Conservation (phyloP, 2,329 filamentous ascomycete genomes). For the Cladosporium colombiae region DNA sequence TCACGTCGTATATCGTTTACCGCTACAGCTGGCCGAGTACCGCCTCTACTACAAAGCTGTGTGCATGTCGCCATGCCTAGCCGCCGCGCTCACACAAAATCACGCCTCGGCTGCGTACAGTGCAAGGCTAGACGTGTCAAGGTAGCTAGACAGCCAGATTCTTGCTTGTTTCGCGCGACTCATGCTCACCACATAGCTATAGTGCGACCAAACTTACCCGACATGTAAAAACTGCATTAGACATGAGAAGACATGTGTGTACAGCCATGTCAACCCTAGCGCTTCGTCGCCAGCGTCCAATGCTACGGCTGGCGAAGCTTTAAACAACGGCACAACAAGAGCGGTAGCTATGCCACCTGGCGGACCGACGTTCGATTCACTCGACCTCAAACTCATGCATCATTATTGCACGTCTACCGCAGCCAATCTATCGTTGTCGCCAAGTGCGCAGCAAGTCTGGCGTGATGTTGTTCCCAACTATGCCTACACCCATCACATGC, state of each 20-base stretch:
- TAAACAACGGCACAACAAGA: background rate
- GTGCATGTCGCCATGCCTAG: conserved; percentile 29
- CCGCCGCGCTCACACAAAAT: conserved; percentile 34
- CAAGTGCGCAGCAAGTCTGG: conserved; percentile 29
- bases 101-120: conserved; percentile 28
- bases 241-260: conserved; percentile 29
- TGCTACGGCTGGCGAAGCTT: background rate
- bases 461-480: conserved; percentile 26
- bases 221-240: conserved; percentile 32
- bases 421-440: conserved; percentile 24
- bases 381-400: conserved; percentile 34
- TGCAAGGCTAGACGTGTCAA: conserved; percentile 36
- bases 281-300: background rate
- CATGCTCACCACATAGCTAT: conserved; percentile 2
- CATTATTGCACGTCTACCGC: conserved; percentile 32
- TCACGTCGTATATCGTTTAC: conserved; percentile 17
- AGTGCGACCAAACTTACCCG: conserved; percentile 34
- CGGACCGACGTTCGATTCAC: conserved; percentile 26
- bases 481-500: conserved; percentile 25
- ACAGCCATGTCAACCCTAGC: conserved; percentile 21
- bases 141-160: conserved; percentile 23
- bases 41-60: background rate
- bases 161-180: background rate
- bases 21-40: background rate
- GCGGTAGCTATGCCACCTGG: background rate